These are phyloP conservation scores for Dothideomycetes sp. DNA, from an alignment of 2,329 filamentous ascomycete genomes.

Conservation along the genomic window DNA sequence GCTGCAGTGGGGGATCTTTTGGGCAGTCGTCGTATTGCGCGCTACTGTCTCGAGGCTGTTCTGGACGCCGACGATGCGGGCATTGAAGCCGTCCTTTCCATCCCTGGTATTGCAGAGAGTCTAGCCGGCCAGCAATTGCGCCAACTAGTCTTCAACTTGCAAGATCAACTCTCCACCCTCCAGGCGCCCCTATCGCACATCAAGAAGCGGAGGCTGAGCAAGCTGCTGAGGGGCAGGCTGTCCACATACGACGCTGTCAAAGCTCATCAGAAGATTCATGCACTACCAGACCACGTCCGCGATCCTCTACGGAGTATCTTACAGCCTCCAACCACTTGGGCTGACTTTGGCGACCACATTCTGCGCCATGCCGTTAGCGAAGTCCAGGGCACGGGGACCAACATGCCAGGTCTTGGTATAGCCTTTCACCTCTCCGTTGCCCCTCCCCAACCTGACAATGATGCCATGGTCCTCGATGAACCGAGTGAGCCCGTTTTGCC, in stretches of 20 bases:
- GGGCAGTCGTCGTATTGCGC: conserved; percentile 45
- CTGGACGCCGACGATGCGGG: conserved; percentile 50
- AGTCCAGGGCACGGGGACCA: conserved; percentile 14
- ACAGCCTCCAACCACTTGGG: conserved; percentile 19
- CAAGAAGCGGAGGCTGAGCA: conserved; percentile 39
- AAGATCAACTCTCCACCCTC: conserved; percentile 44
- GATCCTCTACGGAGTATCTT: conserved; percentile 12
- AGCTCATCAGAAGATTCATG: not conserved
- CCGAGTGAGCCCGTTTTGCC: too few relatives aligned
- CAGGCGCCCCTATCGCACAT: conserved; percentile 39
- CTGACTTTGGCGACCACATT: conserved; percentile 20
- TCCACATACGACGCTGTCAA: conserved; percentile 42
- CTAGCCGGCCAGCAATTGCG: conserved; percentile 42
- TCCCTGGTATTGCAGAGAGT: conserved; percentile 48
- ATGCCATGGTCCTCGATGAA: conserved; percentile 1
- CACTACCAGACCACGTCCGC: conserved; percentile 6
- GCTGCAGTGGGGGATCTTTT: conserved; percentile 47
- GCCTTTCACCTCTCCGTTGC: conserved; percentile 14
- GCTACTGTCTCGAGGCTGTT: conserved; percentile 54
- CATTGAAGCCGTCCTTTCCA: conserved; percentile 39
- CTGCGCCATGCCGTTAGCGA: conserved; percentile 18
- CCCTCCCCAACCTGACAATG: conserved; percentile 2
- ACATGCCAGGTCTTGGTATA: conserved; percentile 14
- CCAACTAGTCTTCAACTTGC: conserved; percentile 36
- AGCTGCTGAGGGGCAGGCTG: conserved; percentile 40